Evolutionary conservation across 2,329 filamentous ascomycete species (phyloP).

Genomic region (Venturia oleaginea): DNA sequence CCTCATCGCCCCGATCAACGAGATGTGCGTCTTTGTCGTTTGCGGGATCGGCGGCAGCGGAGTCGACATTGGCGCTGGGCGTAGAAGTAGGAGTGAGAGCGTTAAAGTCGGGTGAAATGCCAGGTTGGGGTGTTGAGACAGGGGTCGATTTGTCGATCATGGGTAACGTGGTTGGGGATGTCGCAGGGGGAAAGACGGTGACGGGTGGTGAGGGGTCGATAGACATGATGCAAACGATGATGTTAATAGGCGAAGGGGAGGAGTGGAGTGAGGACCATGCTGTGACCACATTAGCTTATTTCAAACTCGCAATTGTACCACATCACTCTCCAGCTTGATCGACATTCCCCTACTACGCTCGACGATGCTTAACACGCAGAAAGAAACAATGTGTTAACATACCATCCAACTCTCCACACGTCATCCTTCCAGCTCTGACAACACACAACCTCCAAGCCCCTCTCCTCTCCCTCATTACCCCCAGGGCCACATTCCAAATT

Average conservation of each 20-base stretch:
- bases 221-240: conserved; percentile 46
- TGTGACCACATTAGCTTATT: conserved; percentile 1
- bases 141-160: conserved; percentile 22
- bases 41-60: conserved; percentile 36
- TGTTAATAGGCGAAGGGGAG: conserved; percentile 27
- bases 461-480: conserved; percentile 60
- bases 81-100: conserved; percentile 58
- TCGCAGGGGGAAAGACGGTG: conserved; percentile 47
- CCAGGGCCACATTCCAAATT: conserved; percentile 69
- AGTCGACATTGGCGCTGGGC: conserved; percentile 39
- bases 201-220: conserved; percentile 58
- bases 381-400: conserved; percentile 17
- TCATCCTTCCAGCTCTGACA: conserved; percentile 61
- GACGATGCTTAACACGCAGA: too few relatives aligned
- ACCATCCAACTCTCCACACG: conserved; percentile 52
- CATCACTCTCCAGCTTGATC: not conserved
- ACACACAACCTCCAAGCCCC: conserved; percentile 72
- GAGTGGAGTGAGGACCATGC: conserved; percentile 28
- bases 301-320: not conserved
- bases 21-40: conserved; percentile 57
- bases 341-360: not conserved
- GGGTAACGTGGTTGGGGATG: conserved; percentile 16
- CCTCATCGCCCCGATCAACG: conserved; percentile 64
- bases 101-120: conserved; percentile 27
- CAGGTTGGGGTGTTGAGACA: conserved; percentile 25